Conservation (phyloP, 2,329 filamentous ascomycete species). For the Orbilia javanica region DNA sequence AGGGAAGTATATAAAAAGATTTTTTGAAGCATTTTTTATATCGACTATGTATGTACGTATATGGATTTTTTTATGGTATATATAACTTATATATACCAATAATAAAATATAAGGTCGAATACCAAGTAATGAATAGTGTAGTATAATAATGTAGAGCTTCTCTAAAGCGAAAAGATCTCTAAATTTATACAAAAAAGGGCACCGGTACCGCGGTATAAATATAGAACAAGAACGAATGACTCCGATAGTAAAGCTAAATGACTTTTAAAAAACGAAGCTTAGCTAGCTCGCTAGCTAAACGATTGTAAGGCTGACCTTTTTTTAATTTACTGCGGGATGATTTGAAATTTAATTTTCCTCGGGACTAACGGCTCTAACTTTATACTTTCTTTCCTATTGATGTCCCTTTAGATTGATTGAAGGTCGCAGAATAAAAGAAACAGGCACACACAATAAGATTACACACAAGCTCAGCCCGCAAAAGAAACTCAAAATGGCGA, state of each 20-base stretch:
- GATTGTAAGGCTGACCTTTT: neutral
- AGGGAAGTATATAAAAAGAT: neutral
- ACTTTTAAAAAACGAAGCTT: neutral
- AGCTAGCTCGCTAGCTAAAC: no score
- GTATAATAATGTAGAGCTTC: neutral
- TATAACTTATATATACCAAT: no score
- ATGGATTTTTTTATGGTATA: no score
- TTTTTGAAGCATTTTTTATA: constrained; percentile 25
- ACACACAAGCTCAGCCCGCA: neutral
- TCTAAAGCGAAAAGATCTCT: neutral
- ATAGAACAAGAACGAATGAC: neutral
- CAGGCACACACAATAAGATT: neutral
- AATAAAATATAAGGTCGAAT: neutral
- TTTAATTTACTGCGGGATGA: neutral
- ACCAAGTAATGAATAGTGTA: neutral
- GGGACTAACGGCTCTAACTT: neutral
- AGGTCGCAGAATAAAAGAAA: neutral
- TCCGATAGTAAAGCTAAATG: neutral
- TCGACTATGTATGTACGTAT: neutral
- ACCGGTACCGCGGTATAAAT: neutral
- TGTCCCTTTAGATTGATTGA: no score
- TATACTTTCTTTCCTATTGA: no score
- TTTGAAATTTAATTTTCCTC: neutral
- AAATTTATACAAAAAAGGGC: neutral
- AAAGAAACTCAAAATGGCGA: neutral